phyloP scores from a whole-genome alignment of 164 flowering plant genomes.

The Liquidambar formosana region DNA sequence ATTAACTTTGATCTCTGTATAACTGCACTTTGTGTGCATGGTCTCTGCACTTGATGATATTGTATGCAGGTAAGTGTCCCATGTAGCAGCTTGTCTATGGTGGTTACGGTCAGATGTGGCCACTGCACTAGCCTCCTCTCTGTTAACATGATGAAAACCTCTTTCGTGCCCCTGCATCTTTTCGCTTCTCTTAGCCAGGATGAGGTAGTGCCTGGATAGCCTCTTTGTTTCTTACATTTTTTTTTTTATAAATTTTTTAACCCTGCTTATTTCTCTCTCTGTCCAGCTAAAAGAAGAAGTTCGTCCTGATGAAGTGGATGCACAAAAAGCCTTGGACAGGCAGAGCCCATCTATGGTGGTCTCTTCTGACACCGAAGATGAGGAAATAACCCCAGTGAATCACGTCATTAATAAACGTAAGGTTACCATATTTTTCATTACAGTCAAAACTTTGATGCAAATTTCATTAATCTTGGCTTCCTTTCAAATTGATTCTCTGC shows the following conservation, averaged over 20 bases:
- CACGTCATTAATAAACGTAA: constrained; percentile 65
- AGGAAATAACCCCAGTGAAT: constrained; percentile 26
- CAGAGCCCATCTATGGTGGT: constrained; percentile 27
- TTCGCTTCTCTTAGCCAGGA: constrained; percentile 52
- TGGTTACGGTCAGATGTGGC: constrained; percentile 85
- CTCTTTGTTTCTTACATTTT: neutral
- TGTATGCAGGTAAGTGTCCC: constrained; percentile 83
- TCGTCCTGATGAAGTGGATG: constrained; percentile 29
- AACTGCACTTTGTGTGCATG: too few species aligned
- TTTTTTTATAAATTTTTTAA: neutral
- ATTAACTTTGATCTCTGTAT: neutral
- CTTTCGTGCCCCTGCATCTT: constrained; percentile 66
- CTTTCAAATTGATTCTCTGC: constrained; percentile 12
- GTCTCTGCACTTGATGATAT: neutral
- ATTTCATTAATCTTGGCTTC: neutral
- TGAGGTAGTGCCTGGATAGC: constrained; percentile 1
- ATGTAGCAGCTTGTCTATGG: constrained; percentile 60
- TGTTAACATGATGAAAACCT: constrained; percentile 75
- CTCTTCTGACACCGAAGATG: constrained; percentile 54
- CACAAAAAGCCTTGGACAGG: constrained; percentile 24
- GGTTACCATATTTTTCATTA: neutral
- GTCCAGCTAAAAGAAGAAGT: constrained; percentile 36
- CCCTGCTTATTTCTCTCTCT: neutral
- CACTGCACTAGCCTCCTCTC: constrained; percentile 81
- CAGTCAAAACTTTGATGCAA: neutral